Base-by-base conservation (phyloP, 225 moss, liverwort and hornwort species). In the Anthoceros angustus region DNA sequence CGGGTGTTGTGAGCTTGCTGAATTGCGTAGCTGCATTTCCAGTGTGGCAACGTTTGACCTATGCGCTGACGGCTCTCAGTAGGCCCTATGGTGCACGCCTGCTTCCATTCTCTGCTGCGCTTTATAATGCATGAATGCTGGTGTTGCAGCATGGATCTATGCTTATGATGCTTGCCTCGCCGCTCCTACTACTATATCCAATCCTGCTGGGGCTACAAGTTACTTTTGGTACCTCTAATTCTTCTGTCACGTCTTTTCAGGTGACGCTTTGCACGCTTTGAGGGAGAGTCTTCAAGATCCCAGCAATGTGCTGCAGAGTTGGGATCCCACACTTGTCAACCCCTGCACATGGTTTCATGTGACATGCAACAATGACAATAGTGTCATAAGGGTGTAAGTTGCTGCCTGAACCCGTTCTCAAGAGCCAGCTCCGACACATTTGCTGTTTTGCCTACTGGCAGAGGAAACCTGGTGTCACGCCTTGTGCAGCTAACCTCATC, bases 341-440 rank as follows among this genome's bases (percentile, higher is more conserved):
- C 94, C 94, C 25, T 95, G 94, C 74, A 85, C 94, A 68, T 95
- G 94, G 94, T 95, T 95, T 75, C 91, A 95, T 67, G 84, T 95
- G 21, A 91, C 91, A 46, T 95, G 94, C 83, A 86, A 88, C 69
- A 0, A 5, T 67, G 82, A 86, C 63, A 88, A 84, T 67, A 39
- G 1, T 45, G 94, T 95, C 62, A 74, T 77, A 65, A 83, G 91
- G 66, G 76, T 95, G 94, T 90, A 86, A 84, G 94, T 68, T 25
- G 0, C 8, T 61, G n/a, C 55, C 55, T 50, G 18, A 46, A 16
- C 25, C 9, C 10, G 0, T 18, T 25, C 21, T 67, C n/a, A 42
- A 39, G 6, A 45, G 25, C 67, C 7, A 8, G 2, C 25, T 40
- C 39, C 18, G 0, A 10, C 18, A 41, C 24, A 42, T 42, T 11